phyloP scores from a whole-genome alignment of 2,329 filamentous ascomycete species.

The Scedosporium apiospermum region DNA sequence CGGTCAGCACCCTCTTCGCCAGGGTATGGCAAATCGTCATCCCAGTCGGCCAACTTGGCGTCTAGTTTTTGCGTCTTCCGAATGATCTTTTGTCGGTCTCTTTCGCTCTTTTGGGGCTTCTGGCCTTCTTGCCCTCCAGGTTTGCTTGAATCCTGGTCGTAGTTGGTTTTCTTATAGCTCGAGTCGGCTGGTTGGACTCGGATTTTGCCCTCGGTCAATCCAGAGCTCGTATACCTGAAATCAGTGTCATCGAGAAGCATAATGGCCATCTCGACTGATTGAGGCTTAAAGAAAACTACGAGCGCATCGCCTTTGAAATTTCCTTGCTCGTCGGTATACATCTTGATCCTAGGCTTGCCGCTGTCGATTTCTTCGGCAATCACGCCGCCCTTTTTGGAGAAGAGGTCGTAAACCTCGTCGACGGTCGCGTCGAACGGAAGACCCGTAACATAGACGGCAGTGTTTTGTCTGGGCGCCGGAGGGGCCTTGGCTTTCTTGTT shows the following conservation, averaged over 20 bases:
- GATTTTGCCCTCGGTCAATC: constrained; percentile 54
- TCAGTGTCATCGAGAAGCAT: constrained; percentile 73
- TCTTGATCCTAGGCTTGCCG: constrained; percentile 79
- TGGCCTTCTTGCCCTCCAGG: constrained; percentile 24
- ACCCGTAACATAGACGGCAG: constrained; percentile 84
- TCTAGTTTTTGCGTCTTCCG: constrained; percentile 85
- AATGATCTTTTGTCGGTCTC: constrained; percentile 83
- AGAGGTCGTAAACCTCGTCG: constrained; percentile 73
- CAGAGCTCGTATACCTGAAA: constrained; percentile 56
- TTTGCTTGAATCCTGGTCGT: constrained; percentile 34
- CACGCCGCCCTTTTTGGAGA: constrained; percentile 76
- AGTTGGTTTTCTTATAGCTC: constrained; percentile 83
- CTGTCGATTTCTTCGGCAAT: constrained; percentile 92
- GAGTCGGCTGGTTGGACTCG: constrained; percentile 75
- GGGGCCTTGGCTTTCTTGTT: constrained; percentile 38
- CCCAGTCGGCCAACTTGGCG: constrained; percentile 90
- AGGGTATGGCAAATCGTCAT: constrained; percentile 63
- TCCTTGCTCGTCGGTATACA: constrained; percentile 75
- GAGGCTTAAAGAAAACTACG: constrained; percentile 88
- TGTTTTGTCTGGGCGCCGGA: constrained; percentile 58
- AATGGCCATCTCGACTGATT: constrained; percentile 81
- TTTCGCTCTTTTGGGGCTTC: constrained; percentile 44
- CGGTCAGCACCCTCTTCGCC: constrained; percentile 24
- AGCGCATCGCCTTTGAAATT: constrained; percentile 90
- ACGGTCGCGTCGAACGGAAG: constrained; percentile 71